Evolutionary conservation across 257 asterid species (phyloP).

Genomic region (Fraxinus quadrangulata): DNA sequence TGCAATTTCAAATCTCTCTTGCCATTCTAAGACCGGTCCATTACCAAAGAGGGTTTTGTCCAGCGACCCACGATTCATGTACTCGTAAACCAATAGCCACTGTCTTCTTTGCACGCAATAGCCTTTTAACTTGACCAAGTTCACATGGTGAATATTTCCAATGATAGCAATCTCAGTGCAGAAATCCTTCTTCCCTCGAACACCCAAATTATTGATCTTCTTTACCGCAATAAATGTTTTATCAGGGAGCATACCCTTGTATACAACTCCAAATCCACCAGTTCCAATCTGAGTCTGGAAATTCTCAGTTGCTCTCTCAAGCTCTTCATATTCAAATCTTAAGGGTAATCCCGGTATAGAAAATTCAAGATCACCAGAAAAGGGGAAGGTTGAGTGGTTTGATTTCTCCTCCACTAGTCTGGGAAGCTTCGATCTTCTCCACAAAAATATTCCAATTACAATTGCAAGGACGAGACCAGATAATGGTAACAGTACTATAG

Average conservation of each 20-base stretch:
- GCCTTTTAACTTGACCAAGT: constrained; percentile 70
- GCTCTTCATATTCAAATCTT: constrained; percentile 53
- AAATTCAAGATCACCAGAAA: constrained; percentile 45
- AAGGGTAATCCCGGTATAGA: constrained; percentile 64
- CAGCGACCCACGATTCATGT: constrained; percentile 73
- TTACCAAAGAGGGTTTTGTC: constrained; percentile 61
- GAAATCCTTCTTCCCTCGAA: constrained; percentile 63
- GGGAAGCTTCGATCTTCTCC: constrained; percentile 33
- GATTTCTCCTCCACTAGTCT: constrained; percentile 17
- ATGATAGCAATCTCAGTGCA: constrained; percentile 67
- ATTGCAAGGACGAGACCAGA: constrained; percentile 43
- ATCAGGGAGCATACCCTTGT: constrained; percentile 57
- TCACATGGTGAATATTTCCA: constrained; percentile 71
- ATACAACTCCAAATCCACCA: constrained; percentile 77
- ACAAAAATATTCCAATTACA: constrained; percentile 39
- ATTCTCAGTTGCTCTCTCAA: constrained; percentile 52
- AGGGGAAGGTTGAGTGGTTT: constrained; percentile 23
- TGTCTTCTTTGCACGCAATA: constrained; percentile 60
- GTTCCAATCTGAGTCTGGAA: constrained; percentile 64
- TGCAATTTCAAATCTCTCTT: constrained; percentile 53
- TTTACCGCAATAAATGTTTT: constrained; percentile 66
- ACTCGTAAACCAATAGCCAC: constrained; percentile 68
- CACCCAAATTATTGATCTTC: constrained; percentile 50
- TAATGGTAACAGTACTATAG: constrained; percentile 52
- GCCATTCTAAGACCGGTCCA: constrained; percentile 39